phyloP scores from a whole-genome alignment of 805 yeast genomes.

The Metschnikowia henanensis region DNA sequence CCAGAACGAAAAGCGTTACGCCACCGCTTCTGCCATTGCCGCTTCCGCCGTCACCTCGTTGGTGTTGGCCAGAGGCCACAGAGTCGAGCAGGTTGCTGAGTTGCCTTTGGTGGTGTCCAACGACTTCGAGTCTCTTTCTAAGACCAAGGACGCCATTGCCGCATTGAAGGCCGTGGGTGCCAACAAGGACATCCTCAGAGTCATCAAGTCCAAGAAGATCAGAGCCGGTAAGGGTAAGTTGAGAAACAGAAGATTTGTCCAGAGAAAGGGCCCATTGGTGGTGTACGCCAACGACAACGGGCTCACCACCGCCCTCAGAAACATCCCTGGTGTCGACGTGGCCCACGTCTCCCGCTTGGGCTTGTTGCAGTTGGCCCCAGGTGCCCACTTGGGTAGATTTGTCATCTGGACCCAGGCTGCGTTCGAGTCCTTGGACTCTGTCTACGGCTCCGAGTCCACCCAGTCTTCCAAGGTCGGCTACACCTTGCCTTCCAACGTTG shows the following conservation, averaged over 20 bases:
- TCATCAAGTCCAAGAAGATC: slow-evolving; percentile 96
- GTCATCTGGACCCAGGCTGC: slow-evolving; percentile 99
- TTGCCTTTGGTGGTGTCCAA: slow-evolving; percentile 95
- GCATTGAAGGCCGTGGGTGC: slow-evolving; percentile 98
- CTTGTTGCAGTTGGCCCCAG: slow-evolving; percentile 99
- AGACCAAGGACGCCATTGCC: slow-evolving; percentile 99
- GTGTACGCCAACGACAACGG: slow-evolving; percentile 99
- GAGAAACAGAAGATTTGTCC: slow-evolving; percentile 99
- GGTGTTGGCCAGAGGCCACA: slow-evolving; percentile 99
- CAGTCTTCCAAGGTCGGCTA: slow-evolving; percentile 84
- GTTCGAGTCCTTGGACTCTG: slow-evolving; percentile 92
- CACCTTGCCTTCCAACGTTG: slow-evolving; percentile 92
- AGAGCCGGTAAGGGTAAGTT: slow-evolving; percentile 99
- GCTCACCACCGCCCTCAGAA: slow-evolving; percentile 97
- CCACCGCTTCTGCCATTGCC: slow-evolving; percentile 99
- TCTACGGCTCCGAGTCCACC: slow-evolving; percentile 93
- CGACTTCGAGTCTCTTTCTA: slow-evolving; percentile 88
- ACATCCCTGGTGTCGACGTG: slow-evolving; percentile 99
- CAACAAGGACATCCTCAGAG: slow-evolving; percentile 97
- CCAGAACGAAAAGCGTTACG: slow-evolving; percentile 99
- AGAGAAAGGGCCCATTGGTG: slow-evolving; percentile 99
- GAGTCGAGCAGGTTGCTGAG: slow-evolving; percentile 97
- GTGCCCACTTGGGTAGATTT: slow-evolving; percentile 99
- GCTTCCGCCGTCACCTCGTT: slow-evolving; percentile 98
- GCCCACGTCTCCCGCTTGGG: slow-evolving; percentile 89